These are phyloP conservation scores for Daldinia sp. DNA, from an alignment of 2,329 filamentous ascomycete species.

Conservation along the genomic window DNA sequence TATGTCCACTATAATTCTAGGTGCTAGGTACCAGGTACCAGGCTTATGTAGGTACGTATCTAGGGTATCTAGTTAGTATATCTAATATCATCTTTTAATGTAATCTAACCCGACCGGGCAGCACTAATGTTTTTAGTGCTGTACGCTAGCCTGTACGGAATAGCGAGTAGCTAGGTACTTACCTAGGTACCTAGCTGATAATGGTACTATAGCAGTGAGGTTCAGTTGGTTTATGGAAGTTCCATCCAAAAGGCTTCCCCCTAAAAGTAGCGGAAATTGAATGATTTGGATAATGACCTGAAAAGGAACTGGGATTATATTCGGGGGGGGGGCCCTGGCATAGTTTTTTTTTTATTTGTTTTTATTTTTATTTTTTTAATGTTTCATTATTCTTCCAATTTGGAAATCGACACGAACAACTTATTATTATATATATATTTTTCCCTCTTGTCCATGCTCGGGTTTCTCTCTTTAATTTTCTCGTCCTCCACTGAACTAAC, in stretches of 20 bases:
- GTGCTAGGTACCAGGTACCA: too few species aligned
- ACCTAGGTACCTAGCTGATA: not conserved
- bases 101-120: slow-evolving; percentile 22
- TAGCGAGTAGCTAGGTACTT: not conserved
- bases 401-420: slow-evolving; percentile 32
- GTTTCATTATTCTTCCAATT: slow-evolving; percentile 37
- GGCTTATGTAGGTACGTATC: too few species aligned
- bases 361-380: too few species aligned
- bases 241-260: slow-evolving; percentile 1
- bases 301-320: not conserved
- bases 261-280: slow-evolving; percentile 28
- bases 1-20: too few species aligned
- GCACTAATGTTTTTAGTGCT: slow-evolving; percentile 1
- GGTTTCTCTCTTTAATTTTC: slow-evolving; percentile 11
- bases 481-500: not conserved
- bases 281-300: slow-evolving; percentile 23
- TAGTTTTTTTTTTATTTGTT: too few species aligned
- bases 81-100: not conserved
- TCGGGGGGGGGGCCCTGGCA: slow-evolving; percentile 20
- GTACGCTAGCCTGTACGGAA: not conserved
- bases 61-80: not conserved
- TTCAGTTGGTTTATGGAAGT: not conserved
- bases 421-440: too few species aligned
- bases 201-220: not conserved
- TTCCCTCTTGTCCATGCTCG: slow-evolving; percentile 12